Percentiles rank a stretch among this genome's conserved stretches.
Evolutionary conservation across 1,284 basidiomycete species (phyloP).

Genomic region (Ustilago vetiveriae): DNA sequence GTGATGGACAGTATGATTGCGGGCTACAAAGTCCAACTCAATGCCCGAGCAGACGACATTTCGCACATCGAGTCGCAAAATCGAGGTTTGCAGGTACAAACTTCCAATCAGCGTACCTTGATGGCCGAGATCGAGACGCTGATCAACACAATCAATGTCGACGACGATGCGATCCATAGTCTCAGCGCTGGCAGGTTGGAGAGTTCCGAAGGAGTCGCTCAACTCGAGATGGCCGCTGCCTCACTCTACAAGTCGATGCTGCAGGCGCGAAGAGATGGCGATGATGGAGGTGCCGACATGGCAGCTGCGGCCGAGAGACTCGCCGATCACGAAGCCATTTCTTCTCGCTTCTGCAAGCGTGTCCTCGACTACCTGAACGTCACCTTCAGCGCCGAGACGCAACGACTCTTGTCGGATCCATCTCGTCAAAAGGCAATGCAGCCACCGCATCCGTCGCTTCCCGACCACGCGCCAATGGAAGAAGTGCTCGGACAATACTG

Average conservation of each 20-base stretch:
- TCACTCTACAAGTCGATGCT: constrained; percentile 94
- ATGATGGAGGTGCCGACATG: constrained; percentile 75
- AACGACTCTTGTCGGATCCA: constrained; percentile 49
- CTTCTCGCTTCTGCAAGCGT: constrained; percentile 88
- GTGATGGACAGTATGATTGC: constrained; percentile 72
- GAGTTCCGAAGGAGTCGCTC: constrained; percentile 75
- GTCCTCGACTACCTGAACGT: constrained; percentile 87
- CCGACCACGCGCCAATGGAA: constrained; percentile 72
- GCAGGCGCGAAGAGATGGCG: constrained; percentile 79
- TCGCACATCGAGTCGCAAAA: constrained; percentile 95
- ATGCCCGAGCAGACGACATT: constrained; percentile 77
- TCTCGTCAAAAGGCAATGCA: constrained; percentile 33
- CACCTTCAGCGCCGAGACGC: constrained; percentile 74
- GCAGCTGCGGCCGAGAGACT: constrained; percentile 85
- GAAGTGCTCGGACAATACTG: constrained; percentile 84
- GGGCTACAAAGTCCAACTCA: constrained; percentile 63
- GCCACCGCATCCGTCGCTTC: constrained; percentile 53
- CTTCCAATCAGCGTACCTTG: constrained; percentile 84
- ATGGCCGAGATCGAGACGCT: constrained; percentile 60
- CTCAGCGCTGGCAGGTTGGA: constrained; percentile 88
- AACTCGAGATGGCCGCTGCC: constrained; percentile 81
- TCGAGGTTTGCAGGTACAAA: constrained; percentile 95
- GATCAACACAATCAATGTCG: constrained; percentile 92
- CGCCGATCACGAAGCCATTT: constrained; percentile 86
- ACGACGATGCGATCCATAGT: constrained; percentile 77